Percentiles rank a stretch among this genome's conserved stretches.
Evolutionary conservation across 2,329 filamentous ascomycete species (phyloP).

Genomic region (Exophiala oligosperma): DNA sequence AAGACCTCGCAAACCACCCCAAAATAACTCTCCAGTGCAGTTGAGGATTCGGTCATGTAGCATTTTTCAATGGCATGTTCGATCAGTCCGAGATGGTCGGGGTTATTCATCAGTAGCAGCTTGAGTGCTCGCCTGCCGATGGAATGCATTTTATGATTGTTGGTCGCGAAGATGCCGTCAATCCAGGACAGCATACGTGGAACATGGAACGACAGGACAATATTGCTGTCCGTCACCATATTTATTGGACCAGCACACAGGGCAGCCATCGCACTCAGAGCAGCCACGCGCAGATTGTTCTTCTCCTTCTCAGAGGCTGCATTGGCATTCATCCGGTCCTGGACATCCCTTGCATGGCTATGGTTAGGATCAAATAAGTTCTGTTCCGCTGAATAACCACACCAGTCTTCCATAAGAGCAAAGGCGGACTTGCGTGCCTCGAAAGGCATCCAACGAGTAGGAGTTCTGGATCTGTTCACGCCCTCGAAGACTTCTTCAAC

Average conservation of each 20-base stretch:
- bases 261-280: conserved; percentile 91
- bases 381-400: conserved; percentile 91
- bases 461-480: conserved; percentile 80
- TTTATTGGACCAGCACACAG: conserved; percentile 79
- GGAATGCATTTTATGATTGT: conserved; percentile 86
- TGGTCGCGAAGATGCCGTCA: conserved; percentile 87
- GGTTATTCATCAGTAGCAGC: conserved; percentile 88
- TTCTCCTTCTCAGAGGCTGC: conserved; percentile 97
- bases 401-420: conserved; percentile 98
- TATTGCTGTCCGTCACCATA: conserved; percentile 83
- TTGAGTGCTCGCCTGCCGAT: conserved; percentile 86
- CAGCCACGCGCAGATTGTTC: conserved; percentile 83
- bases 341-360: conserved; percentile 41
- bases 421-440: conserved; percentile 95
- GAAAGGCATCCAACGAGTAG: conserved; percentile 94
- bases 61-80: conserved; percentile 90
- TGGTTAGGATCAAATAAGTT: conserved; percentile 77
- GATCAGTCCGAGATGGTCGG: conserved; percentile 78
- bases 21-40: conserved; percentile 93
- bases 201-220: conserved; percentile 87
- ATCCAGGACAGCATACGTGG: conserved; percentile 93
- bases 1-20: conserved; percentile 87
- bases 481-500: conserved; percentile 92
- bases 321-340: conserved; percentile 74
- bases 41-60: conserved; percentile 76